Evolutionary conservation across 2,329 filamentous ascomycete species (phyloP).

Genomic region (Harringtonia aguacate): DNA sequence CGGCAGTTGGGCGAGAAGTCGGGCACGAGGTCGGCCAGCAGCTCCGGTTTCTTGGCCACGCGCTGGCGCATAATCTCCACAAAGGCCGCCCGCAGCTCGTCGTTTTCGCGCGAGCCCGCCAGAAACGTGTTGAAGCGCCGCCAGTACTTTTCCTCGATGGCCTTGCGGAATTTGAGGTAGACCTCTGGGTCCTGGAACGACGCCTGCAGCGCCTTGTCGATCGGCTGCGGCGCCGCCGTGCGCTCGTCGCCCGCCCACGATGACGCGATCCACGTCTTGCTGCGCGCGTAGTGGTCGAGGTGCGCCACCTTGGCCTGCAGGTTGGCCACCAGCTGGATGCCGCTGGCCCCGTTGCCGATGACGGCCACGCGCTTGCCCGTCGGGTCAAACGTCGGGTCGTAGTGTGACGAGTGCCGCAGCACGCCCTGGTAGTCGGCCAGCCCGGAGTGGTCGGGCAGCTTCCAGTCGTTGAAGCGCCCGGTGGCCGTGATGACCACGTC

Average conservation of each 20-base stretch:
- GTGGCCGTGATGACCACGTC: conserved; percentile 55
- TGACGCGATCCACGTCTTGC: conserved; percentile 56
- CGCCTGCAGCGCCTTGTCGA: conserved; percentile 39
- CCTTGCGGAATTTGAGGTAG: conserved; percentile 50
- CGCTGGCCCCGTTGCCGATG: conserved; percentile 46
- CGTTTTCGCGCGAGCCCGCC: conserved; percentile 38
- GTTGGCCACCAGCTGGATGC: conserved; percentile 36
- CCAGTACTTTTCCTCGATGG: conserved; percentile 52
- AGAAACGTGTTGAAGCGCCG: conserved; percentile 43
- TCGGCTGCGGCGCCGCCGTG: conserved; percentile 44
- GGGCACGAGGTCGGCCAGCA: conserved; percentile 45
- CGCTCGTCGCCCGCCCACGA: conserved; percentile 47
- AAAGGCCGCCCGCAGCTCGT: conserved; percentile 34
- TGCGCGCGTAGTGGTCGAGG: conserved; percentile 55
- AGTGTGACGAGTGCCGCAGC: conserved; percentile 44
- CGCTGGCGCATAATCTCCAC: conserved; percentile 41
- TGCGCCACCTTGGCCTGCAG: conserved; percentile 35
- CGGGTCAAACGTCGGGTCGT: conserved; percentile 39
- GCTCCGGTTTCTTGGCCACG: conserved; percentile 40
- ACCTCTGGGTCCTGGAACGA: conserved; percentile 47
- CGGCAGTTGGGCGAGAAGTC: conserved; percentile 55
- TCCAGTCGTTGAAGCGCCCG: conserved; percentile 46
- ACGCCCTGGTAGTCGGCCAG: conserved; percentile 37
- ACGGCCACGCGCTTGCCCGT: conserved; percentile 35
- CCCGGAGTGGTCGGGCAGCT: conserved; percentile 41